Base-by-base conservation (phyloP, 1,139 yeast genomes). In the Debaryomyces fabryi region DNA sequence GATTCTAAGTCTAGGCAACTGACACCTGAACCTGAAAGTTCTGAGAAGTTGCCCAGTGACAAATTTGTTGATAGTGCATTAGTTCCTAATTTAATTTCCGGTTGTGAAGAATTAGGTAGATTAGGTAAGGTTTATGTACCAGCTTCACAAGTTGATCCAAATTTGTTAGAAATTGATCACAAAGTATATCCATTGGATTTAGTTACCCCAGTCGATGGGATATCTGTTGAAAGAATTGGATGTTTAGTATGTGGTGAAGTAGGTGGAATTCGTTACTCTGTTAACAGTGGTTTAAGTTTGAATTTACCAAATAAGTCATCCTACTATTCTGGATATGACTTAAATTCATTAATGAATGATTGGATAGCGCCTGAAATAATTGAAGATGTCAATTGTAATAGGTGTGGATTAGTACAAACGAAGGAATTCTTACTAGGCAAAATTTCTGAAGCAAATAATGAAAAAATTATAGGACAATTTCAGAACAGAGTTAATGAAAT, bases 381-480 rank as follows among this genome's bases (percentile, higher is more conserved):
- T 52, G 91, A 90, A 56, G 97, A 91, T 45, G 97, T 91, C 39
- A 93, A 90, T 66, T 91, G 97, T 71, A 89, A 91, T 64, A 76
- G 97, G 60, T 91, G 97, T 73, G 93, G 96, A 5, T 72, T 91
- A 55, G 64, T 69, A 25, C 86, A 85, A 50, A 85, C 89, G 13
- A 69, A 69, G 43, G 76, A 74, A 9, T 85, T 81, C 52, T 68
- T 88, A 42, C 50, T 57, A 12, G 73, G 67, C 16, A 79, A 79
- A 52, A 52, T 82, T 2, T 62, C 64, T 3, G 64, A 63, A 16
- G 58, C 71, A 29, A 55, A 65, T 4, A 67, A 65, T 40, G 76
- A 68, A 7, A 76, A 76, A 49, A 63, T 84, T 21, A 60, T 66
- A 1, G 67, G 65, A 6, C 78, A 82, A 47, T 80, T 86, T 51